These are phyloP conservation scores for Tetrapisispora nanseiensis DNA, from an alignment of 805 yeast species.

Conservation along the genomic window DNA sequence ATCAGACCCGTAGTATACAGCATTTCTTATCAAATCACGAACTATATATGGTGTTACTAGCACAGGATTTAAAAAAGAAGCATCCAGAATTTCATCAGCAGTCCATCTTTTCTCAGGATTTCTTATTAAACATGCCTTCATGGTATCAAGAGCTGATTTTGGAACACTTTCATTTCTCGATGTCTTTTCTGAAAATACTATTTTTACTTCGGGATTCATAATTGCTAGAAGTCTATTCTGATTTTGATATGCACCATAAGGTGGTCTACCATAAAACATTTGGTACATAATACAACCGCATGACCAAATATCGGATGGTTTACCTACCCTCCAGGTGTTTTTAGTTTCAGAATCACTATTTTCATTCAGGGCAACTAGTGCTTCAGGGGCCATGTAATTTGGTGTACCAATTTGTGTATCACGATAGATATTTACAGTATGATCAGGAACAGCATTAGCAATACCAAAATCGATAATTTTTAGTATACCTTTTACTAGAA, in stretches of 20 bases:
- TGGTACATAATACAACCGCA: slow-evolving; percentile 94
- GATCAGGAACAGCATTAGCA: slow-evolving; percentile 89
- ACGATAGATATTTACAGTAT: slow-evolving; percentile 81
- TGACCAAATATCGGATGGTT: slow-evolving; percentile 96
- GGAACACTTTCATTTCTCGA: slow-evolving; percentile 59
- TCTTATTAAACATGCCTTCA: slow-evolving; percentile 60
- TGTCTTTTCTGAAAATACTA: slow-evolving; percentile 55
- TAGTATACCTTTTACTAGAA: slow-evolving; percentile 71
- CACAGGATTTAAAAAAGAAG: slow-evolving; percentile 67
- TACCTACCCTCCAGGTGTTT: slow-evolving; percentile 65
- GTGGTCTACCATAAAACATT: slow-evolving; percentile 89
- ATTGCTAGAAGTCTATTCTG: slow-evolving; percentile 74
- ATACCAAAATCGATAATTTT: slow-evolving; percentile 93
- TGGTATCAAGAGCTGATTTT: slow-evolving; percentile 54
- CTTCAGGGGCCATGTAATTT: slow-evolving; percentile 97
- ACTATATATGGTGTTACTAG: slow-evolving; percentile 58
- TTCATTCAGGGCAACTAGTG: slow-evolving; percentile 51
- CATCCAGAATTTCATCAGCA: slow-evolving; percentile 46
- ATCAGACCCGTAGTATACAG: slow-evolving; percentile 61
- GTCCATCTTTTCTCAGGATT: slow-evolving; percentile 63
- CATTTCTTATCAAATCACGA: slow-evolving; percentile 61
- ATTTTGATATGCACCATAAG: slow-evolving; percentile 72
- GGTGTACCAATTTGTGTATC: slow-evolving; percentile 93
- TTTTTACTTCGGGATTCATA: slow-evolving; percentile 70
- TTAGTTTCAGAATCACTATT: slow-evolving; percentile 32